Base-by-base conservation (phyloP, 1,284 basidiomycete species). In the Fomitopsis pinicola region DNA sequence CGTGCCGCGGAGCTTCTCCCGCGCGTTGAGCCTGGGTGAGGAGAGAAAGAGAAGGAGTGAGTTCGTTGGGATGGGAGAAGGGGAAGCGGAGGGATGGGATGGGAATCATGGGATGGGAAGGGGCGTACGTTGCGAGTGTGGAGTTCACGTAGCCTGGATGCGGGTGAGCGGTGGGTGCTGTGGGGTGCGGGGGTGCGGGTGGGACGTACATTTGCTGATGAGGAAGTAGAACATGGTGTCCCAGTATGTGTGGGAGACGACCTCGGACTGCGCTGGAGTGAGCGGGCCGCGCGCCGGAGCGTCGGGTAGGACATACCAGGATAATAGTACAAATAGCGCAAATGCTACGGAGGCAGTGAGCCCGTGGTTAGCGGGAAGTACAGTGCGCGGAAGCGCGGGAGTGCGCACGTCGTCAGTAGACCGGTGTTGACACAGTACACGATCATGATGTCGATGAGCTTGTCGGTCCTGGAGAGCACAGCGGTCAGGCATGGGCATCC, bases 381-480 rank as follows among this genome's bases (percentile, higher is more conserved):
- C 42, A 3, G 52, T 54, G 12, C 3, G 12, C 38, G 30, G 19
- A 22, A 35, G 1, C 14, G 4, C 36, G 42, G 26, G 53, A 55
- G 9, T 0, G 22, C 59, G 26, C 26, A 60, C 59, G 59, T 55
- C 17, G 59, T 60, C 10, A 60, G 33, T 0, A 60, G 42, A n/a
- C 59, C 59, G 5, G 59, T 60, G 44, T 60, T 60, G 30, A 60
- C 59, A 10, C 42, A 46, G 36, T 60, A 60, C n/a, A 60, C 54
- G 15, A 60, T 60, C 40, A 60, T 38, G 19, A 60, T 35, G 42
- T 60, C 46, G 28, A 60, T 60, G n/a, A 60, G 53, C 59, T 60
- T 60, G 53, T 60, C 59, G 7, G 59, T 60, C 22, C 59, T 59
- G 33, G 30, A 57, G 45, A 3, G 45, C 22, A 17, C 10, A 52